Evolutionary conservation across 257 asterid species (phyloP).

Genomic region (Forsythia viridissima): DNA sequence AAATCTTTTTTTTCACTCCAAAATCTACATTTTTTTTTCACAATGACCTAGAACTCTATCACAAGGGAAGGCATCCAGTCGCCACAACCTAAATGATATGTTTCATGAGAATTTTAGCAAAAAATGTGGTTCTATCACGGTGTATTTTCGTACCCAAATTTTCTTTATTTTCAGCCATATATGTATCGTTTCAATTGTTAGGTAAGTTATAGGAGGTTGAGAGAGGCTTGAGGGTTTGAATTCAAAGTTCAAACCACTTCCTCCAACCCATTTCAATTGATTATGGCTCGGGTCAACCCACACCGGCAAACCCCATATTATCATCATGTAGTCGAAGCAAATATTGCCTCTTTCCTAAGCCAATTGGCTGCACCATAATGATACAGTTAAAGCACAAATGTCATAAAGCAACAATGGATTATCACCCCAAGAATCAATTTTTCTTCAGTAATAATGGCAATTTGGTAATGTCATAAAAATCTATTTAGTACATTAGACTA

Average conservation of each 20-base stretch:
- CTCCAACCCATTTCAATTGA: not conserved
- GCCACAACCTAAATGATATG: too few species aligned
- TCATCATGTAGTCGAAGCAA: not conserved
- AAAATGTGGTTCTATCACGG: not conserved
- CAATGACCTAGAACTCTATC: not conserved
- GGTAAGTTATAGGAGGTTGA: not conserved
- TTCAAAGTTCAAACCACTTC: not conserved
- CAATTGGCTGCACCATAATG: not conserved
- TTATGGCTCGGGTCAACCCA: not conserved
- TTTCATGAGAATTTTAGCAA: too few species aligned
- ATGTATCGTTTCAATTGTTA: not conserved
- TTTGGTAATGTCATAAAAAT: too few species aligned
- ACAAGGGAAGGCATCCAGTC: not conserved
- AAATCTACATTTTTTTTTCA: not conserved
- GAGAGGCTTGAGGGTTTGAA: not conserved
- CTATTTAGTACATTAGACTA: conserved; percentile 36
- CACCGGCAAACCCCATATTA: not conserved
- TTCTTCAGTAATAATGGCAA: too few species aligned
- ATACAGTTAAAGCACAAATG: not conserved
- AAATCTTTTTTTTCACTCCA: too few species aligned
- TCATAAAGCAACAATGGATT: not conserved
- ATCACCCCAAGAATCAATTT: not conserved
- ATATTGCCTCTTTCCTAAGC: not conserved
- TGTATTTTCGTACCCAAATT: too few species aligned
- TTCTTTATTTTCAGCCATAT: not conserved